These are phyloP conservation scores for Friedmanniomyces simplex DNA, from an alignment of 495 filamentous ascomycete species.

Conservation along the genomic window DNA sequence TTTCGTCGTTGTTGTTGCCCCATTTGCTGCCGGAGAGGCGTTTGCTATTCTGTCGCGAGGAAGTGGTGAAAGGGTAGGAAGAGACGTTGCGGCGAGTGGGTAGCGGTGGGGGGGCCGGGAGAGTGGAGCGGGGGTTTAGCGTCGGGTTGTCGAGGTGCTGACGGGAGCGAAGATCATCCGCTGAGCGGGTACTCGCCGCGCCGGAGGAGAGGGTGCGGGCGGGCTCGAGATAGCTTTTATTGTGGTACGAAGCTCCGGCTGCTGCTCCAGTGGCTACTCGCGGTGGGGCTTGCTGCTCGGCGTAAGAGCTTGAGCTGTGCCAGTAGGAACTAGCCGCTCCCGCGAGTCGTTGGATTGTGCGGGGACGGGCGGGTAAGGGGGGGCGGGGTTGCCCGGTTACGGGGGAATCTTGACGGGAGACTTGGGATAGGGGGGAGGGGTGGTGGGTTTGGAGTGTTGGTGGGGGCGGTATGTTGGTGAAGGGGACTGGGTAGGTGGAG, in stretches of 20 bases:
- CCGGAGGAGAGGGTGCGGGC: conserved; percentile 2
- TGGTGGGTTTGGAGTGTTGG: conserved; percentile 8
- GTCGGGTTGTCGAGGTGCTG: background rate
- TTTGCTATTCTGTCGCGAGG: conserved; percentile 14
- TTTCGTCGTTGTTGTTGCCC: conserved; percentile 4
- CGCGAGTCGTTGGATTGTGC: background rate
- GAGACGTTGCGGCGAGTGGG: conserved; percentile 30
- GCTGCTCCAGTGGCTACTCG: background rate
- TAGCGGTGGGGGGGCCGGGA: conserved; percentile 34
- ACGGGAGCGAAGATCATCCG: conserved; percentile 4
- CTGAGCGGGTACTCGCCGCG: conserved; percentile 4
- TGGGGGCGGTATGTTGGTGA: background rate
- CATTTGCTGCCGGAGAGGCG: conserved; percentile 6
- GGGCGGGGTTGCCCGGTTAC: background rate
- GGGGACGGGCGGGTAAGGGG: conserved; percentile 8
- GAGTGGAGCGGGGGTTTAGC: conserved; percentile 1
- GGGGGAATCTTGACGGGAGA: conserved; percentile 6
- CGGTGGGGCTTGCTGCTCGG: background rate
- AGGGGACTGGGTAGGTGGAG: background rate
- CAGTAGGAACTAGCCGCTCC: conserved; percentile 1
- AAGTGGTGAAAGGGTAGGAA: conserved; percentile 37
- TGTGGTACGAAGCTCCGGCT: too few species aligned
- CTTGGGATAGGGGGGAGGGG: conserved; percentile 17
- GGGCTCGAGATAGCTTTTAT: background rate
- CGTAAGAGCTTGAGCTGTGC: background rate